phyloP scores from a whole-genome alignment of 345 rosid species.

The Citrus mangshanensis region DNA sequence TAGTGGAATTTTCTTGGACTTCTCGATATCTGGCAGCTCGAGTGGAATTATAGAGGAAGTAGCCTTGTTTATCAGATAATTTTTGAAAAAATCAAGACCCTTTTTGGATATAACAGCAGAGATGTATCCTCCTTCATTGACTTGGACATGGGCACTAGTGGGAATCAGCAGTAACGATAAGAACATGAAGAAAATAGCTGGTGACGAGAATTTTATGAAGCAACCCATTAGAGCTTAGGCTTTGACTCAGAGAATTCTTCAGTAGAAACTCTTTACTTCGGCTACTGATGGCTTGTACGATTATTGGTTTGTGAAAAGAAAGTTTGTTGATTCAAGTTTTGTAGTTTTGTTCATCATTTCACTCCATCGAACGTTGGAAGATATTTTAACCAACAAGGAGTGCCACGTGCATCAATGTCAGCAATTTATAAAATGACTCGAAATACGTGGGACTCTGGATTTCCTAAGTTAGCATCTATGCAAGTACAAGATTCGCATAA shows the following conservation, averaged over 20 bases:
- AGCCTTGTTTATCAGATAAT: constrained; percentile 48
- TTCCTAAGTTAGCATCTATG: neutral
- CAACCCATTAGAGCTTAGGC: constrained; percentile 18
- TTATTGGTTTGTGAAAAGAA: neutral
- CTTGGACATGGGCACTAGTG: constrained; percentile 33
- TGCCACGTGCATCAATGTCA: neutral
- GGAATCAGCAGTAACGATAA: constrained; percentile 34
- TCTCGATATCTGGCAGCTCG: constrained; percentile 48
- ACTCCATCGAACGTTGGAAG: neutral
- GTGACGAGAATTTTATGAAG: constrained; percentile 14
- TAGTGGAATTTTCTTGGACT: constrained; percentile 51
- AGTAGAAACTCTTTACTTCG: neutral
- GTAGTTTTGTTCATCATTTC: constrained; percentile 10
- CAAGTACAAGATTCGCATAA: neutral
- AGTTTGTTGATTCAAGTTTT: neutral
- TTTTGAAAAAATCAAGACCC: constrained; percentile 66
- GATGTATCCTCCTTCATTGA: constrained; percentile 40
- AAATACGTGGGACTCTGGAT: neutral
- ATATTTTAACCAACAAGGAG: neutral
- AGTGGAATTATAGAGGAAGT: constrained; percentile 60
- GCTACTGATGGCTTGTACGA: neutral
- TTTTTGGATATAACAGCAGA: constrained; percentile 45
- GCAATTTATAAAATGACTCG: neutral
- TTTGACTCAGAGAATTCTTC: neutral
- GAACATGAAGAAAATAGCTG: constrained; percentile 16